phyloP scores from a whole-genome alignment of 1,139 yeast genomes.

The Kluyveromyces marxianus region DNA sequence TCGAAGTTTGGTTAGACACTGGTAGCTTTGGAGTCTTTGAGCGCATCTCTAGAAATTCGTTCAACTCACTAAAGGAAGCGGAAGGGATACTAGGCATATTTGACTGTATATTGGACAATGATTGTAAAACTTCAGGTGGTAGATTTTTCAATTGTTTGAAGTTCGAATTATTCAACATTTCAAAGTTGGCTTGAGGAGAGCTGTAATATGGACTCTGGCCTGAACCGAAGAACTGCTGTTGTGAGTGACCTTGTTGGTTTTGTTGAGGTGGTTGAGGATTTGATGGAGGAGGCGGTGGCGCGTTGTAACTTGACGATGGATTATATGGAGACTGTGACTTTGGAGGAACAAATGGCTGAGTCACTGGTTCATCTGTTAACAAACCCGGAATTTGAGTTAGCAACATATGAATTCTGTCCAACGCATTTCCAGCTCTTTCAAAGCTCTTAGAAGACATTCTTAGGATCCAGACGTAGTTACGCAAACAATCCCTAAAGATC shows the following conservation, averaged over 20 bases:
- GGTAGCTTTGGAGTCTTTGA: constrained; percentile 1
- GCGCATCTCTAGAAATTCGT: constrained; percentile 1
- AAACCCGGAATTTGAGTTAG: constrained; percentile 62
- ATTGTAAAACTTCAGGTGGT: constrained; percentile 19
- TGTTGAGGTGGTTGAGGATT: constrained; percentile 4
- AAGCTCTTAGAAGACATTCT: constrained; percentile 68
- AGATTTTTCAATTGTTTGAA: constrained; percentile 13
- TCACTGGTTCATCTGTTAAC: constrained; percentile 37
- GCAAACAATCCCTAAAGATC: constrained; percentile 57
- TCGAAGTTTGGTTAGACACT: not conserved
- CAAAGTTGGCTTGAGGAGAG: constrained; percentile 6
- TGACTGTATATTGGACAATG: constrained; percentile 13
- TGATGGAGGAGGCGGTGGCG: constrained; percentile 6
- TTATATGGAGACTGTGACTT: constrained; percentile 29
- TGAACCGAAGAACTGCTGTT: constrained; percentile 7
- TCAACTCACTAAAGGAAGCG: constrained; percentile 1
- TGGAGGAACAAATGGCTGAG: constrained; percentile 11
- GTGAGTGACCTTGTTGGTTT: constrained; percentile 9
- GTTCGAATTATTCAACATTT: constrained; percentile 9
- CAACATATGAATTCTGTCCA: constrained; percentile 57
- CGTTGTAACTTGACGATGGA: constrained; percentile 4
- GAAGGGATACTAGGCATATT: constrained; percentile 5
- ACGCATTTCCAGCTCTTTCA: constrained; percentile 65
- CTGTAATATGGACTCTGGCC: constrained; percentile 6
- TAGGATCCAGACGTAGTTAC: constrained; percentile 68